phyloP scores from a whole-genome alignment of 2,329 filamentous ascomycete genomes.

The Diaporthe australafricana region DNA sequence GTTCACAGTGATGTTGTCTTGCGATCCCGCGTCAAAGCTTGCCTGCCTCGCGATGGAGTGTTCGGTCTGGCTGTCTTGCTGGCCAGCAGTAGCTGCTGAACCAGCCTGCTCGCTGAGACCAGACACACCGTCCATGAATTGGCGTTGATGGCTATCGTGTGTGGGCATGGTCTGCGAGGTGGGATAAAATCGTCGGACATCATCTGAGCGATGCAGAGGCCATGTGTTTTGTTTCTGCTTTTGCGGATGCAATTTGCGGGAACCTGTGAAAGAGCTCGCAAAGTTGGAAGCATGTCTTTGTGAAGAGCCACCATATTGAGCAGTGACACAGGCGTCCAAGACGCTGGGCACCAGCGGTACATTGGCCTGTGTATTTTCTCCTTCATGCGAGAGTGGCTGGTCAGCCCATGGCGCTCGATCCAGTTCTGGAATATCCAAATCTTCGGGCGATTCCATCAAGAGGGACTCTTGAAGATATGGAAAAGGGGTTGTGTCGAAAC shows the following conservation, averaged over 20 bases:
- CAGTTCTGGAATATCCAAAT: background rate
- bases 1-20: conserved; percentile 13
- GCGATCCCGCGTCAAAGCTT: background rate
- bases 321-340: background rate
- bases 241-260: background rate
- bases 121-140: background rate
- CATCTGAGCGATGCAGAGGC: background rate
- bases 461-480: background rate
- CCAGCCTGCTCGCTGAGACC: background rate
- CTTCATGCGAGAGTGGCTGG: background rate
- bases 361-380: background rate
- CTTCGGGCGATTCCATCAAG: conserved; percentile 5
- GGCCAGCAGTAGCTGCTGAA: background rate
- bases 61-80: background rate
- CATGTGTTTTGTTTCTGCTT: background rate
- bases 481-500: background rate
- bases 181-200: background rate
- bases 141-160: background rate
- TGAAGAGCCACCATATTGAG: background rate
- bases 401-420: background rate
- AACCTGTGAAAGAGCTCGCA: background rate
- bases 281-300: background rate
- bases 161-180: background rate
- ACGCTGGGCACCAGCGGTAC: background rate
- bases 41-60: background rate